Percentiles rank a stretch among this genome's conserved stretches.
These are phyloP conservation scores for Nidularia sp. DNA, from an alignment of 768 basidiomycete species.

Conservation along the genomic window DNA sequence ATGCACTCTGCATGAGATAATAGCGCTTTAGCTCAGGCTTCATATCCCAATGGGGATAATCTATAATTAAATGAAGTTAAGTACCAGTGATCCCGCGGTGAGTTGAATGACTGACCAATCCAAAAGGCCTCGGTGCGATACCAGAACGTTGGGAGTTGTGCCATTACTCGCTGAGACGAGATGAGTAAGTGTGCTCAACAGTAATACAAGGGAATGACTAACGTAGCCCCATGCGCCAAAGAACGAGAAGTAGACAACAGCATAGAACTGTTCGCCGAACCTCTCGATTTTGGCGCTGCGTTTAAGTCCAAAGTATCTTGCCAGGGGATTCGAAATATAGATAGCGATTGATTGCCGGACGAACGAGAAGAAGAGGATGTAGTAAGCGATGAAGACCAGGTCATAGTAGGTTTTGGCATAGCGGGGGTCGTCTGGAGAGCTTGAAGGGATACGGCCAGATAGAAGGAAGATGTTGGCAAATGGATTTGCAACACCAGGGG, in stretches of 20 bases:
- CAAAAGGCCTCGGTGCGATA: slow-evolving; percentile 82
- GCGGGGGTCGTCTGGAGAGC: slow-evolving; percentile 48
- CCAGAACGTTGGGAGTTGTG: slow-evolving; percentile 79
- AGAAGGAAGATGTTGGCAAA: slow-evolving; percentile 70
- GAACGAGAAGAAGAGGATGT: slow-evolving; percentile 88
- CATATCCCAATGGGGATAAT: slow-evolving; percentile 91
- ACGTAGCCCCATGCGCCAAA: slow-evolving; percentile 79
- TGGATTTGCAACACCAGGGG: slow-evolving; percentile 58
- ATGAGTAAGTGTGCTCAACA: neutral
- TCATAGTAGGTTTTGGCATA: slow-evolving; percentile 77
- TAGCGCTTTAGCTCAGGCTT: slow-evolving; percentile 80
- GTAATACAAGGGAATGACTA: slow-evolving; percentile 23
- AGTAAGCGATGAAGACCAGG: slow-evolving; percentile 72
- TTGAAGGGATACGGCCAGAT: slow-evolving; percentile 54
- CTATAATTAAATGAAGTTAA: slow-evolving; percentile 26
- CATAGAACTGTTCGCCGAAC: slow-evolving; percentile 92
- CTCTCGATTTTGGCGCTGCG: slow-evolving; percentile 66
- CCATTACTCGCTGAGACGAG: slow-evolving; percentile 70
- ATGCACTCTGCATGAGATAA: slow-evolving; percentile 89
- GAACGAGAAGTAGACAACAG: slow-evolving; percentile 70
- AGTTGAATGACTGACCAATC: slow-evolving; percentile 47
- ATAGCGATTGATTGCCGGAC: slow-evolving; percentile 72
- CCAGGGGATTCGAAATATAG: slow-evolving; percentile 63
- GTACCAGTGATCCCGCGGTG: neutral
- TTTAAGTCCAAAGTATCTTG: slow-evolving; percentile 65